Evolutionary conservation across 2,329 filamentous ascomycete genomes (phyloP).

Genomic region (Pyricularia pennisetigena): DNA sequence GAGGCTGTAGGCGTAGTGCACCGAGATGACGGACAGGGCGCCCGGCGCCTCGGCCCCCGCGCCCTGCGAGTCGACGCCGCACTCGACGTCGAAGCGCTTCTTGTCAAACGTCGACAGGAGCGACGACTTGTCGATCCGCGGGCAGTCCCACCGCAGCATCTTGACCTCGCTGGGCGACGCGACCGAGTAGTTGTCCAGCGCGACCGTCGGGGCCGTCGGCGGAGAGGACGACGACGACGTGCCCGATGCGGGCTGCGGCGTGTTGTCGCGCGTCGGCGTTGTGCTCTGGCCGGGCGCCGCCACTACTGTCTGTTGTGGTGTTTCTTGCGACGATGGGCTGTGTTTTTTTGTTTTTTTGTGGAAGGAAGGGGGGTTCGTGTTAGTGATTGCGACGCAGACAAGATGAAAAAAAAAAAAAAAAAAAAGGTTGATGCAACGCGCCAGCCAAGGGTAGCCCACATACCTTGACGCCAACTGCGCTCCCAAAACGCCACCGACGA

Average conservation of each 20-base stretch:
- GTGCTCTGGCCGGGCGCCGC: background rate
- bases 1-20: background rate
- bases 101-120: background rate
- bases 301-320: background rate
- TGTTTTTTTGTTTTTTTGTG: too few relatives aligned
- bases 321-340: background rate
- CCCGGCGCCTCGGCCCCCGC: background rate
- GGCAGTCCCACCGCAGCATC: background rate
- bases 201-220: background rate
- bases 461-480: background rate
- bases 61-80: background rate
- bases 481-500: background rate
- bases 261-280: background rate
- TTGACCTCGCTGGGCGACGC: background rate
- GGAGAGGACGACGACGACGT: background rate
- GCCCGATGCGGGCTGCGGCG: background rate
- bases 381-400: background rate
- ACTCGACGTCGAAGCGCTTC: conserved; percentile 1
- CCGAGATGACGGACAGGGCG: background rate
- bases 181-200: background rate
- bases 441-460: background rate
- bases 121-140: background rate
- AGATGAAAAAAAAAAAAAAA: too few relatives aligned
- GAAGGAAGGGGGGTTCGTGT: background rate
- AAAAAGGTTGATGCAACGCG: background rate